Evolutionary conservation across 495 filamentous ascomycete species (phyloP), one percentile per base, ranked within the genome.

Genomic region (Aspergillus leporis): DNA sequence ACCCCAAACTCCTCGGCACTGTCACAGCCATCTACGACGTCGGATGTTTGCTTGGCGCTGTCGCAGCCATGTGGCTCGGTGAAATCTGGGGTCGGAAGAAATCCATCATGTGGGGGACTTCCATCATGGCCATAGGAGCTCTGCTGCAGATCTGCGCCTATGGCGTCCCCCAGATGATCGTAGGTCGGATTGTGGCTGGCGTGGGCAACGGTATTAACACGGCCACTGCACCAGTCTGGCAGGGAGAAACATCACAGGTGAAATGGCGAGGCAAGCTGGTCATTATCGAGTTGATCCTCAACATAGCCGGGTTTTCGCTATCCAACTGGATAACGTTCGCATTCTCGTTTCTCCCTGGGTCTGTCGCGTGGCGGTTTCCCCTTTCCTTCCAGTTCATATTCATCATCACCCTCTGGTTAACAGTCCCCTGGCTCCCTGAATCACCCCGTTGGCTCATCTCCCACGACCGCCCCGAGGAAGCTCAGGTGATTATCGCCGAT

Each of bases 141-240:
- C 74, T 87, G 22, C 75, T 88, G 8, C 85, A 88, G 59, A 77
- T 81, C 9, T 69, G 76, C 5, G 74, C 85, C 0, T 87, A 78
- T 58, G 76, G 76, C 40, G 58, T 84, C 14, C 63, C 78, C 5
- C 85, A 87, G 61, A 87, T 89, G 76, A 83, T 90, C 56, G 76
- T 86, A 18, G 86, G 82, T 2, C 78, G 84, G 43, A 77, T 86
- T 18, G 69, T 63, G 21, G 41, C 52, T 6, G 61, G 63, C 1
- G 38, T 67, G n/a, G 87, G 86, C 6, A 89, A 88, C 58, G 87
- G 86, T 13, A 78, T 88, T 56, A 88, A 87, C 60, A 86, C 83
- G 0, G 74, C 85, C 2, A 85, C 83, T 9, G 85, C 83, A 1
- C 87, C 87, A 5, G 78, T 87, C 6, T 90, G 84, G 84, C 84